Conservation (phyloP, 768 basidiomycete genomes). For the Rhodotorula paludigena region DNA sequence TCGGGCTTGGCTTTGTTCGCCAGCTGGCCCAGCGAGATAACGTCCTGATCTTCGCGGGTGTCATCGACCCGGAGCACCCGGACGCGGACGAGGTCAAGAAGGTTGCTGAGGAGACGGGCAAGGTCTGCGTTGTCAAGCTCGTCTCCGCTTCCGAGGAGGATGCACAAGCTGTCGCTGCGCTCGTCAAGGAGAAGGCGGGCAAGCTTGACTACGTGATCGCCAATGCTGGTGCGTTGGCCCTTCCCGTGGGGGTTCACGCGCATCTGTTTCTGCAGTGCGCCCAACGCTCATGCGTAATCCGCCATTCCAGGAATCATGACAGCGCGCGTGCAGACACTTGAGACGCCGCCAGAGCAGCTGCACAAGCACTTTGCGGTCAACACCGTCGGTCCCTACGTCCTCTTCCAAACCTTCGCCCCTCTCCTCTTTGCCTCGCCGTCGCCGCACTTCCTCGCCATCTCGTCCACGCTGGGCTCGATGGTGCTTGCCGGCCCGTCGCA, state of each 20-base stretch:
- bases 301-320: neutral
- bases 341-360: no score
- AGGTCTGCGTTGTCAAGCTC: constrained; percentile 34
- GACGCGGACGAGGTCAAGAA: constrained; percentile 9
- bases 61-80: constrained; percentile 14
- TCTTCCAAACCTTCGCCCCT: neutral
- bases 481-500: neutral
- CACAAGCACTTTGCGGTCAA: neutral
- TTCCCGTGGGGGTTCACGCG: no score
- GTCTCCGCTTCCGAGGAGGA: constrained; percentile 22
- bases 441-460: neutral
- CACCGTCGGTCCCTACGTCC: neutral
- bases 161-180: constrained; percentile 25
- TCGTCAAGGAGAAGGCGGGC: constrained; percentile 31
- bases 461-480: neutral
- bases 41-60: constrained; percentile 36
- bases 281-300: no score
- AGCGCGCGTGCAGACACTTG: neutral
- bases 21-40: neutral
- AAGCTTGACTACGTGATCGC: constrained; percentile 40
- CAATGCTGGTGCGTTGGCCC: constrained; percentile 37
- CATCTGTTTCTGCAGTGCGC: neutral
- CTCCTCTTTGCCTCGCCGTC: neutral
- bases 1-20: constrained; percentile 26
- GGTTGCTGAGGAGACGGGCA: constrained; percentile 15